Base-by-base conservation (phyloP, 345 rosid genomes). In the Corchorus olitorius region DNA sequence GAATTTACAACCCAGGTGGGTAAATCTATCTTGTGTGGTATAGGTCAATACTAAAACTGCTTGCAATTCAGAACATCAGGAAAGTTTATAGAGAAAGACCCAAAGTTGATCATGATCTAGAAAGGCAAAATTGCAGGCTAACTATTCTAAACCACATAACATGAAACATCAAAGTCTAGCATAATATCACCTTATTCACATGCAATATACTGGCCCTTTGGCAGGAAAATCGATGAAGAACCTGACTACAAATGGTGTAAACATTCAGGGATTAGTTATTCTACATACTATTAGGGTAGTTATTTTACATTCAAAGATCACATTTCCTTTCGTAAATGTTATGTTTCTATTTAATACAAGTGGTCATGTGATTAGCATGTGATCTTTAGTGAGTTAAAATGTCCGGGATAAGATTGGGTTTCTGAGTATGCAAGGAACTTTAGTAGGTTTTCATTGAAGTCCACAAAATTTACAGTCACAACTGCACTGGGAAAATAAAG, bases 151-250 rank as follows among this genome's bases (percentile, higher is more conserved):
- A 55, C 12, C 13, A 39, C 5, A 50, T 14, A 69, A 34, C 10
- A 12, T 6, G 71, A 19, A 66, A 66, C 16, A 46, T 46, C 14
- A 39, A 7, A 35, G 43, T 34, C 48, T 55, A 71, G 13, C 64
- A 17, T 5, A 9, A 45, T 7, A 45, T 70, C 60, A 50, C 14
- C 22, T 49, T 69, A 39, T 35, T 37, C 48, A 16, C 15, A 33
- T 39, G 63, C 63, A 37, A 39, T n/a, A 39, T 33, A 71, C 64
- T 6, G 75, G 75, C 19, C 75, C 75, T 43, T 27, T 19, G 52
- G 35, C 43, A 6, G 50, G 64, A 72, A 55, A 63, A 70, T 70
- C 14, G 3, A 22, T 1, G n/a, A 9, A 39, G 35, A 12, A 16
- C 45, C 10, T n/a, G n/a, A 43, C 27, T 19, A 34, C 22, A 16